phyloP scores from a whole-genome alignment of 2,329 filamentous ascomycete species.

The Volutella citrinella region DNA sequence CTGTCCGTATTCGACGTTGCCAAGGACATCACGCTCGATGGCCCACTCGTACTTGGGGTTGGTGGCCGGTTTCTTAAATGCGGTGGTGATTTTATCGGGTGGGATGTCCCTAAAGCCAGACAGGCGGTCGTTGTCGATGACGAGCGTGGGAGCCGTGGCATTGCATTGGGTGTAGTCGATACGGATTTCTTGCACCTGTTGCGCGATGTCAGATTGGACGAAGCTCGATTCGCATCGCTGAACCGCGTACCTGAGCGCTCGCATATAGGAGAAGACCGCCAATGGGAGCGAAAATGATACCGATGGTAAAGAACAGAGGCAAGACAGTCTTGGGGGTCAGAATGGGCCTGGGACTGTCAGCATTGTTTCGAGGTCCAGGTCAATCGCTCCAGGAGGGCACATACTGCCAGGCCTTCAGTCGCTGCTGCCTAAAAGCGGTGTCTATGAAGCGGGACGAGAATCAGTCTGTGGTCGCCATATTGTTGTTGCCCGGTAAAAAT shows the following conservation, averaged over 20 bases:
- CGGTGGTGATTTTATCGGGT: constrained; percentile 54
- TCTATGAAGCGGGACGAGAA: constrained; percentile 56
- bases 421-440: constrained; percentile 94
- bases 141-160: constrained; percentile 45
- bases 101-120: constrained; percentile 50
- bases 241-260: constrained; percentile 64
- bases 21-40: constrained; percentile 35
- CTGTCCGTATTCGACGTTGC: constrained; percentile 30
- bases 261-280: constrained; percentile 84
- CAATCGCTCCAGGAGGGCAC: constrained; percentile 29
- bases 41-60: constrained; percentile 41
- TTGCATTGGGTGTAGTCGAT: constrained; percentile 87
- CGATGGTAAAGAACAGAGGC: constrained; percentile 86
- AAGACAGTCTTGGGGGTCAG: constrained; percentile 91
- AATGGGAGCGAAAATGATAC: constrained; percentile 89
- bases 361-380: constrained; percentile 15
- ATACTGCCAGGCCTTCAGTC: constrained; percentile 97
- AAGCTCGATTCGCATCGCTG: background rate
- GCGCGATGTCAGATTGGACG: background rate
- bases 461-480: too few relatives aligned
- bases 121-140: constrained; percentile 18
- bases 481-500: too few relatives aligned
- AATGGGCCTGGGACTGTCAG: constrained; percentile 68
- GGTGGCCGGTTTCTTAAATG: constrained; percentile 63
- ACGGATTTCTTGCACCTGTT: constrained; percentile 80